These are phyloP conservation scores for Amylocarpus encephaloides DNA, from an alignment of 2,329 filamentous ascomycete species.

Conservation along the genomic window DNA sequence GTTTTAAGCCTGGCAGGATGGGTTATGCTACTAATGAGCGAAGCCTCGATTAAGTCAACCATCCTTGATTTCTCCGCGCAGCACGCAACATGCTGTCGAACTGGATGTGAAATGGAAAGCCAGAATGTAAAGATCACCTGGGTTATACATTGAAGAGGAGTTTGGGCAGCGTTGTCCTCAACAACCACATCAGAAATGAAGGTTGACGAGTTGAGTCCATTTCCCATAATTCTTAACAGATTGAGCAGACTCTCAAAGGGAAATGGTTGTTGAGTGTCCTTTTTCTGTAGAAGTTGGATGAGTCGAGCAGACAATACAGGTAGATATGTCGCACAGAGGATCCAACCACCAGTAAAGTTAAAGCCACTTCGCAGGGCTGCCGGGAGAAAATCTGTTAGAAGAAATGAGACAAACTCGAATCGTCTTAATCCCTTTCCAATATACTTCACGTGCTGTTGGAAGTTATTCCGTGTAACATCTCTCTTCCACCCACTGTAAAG, in stretches of 20 bases:
- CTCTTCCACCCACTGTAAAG: constrained; percentile 26
- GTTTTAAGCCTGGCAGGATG: not conserved
- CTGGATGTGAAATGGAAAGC: constrained; percentile 17
- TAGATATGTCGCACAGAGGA: constrained; percentile 23
- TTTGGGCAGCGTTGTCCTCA: constrained; percentile 8
- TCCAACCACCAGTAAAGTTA: constrained; percentile 17
- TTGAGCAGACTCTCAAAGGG: constrained; percentile 17
- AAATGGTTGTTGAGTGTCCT: constrained; percentile 2
- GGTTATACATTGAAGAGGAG: constrained; percentile 12
- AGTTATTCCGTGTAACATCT: constrained; percentile 13
- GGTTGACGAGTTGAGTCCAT: constrained; percentile 11
- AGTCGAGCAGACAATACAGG: constrained; percentile 15
- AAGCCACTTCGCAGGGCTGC: constrained; percentile 24
- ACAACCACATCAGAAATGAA: not conserved
- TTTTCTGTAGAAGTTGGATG: constrained; percentile 7
- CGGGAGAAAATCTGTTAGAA: constrained; percentile 24
- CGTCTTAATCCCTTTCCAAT: constrained; percentile 20
- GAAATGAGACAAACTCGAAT: constrained; percentile 22
- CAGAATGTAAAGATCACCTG: constrained; percentile 19
- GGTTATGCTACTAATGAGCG: constrained; percentile 14
- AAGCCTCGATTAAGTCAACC: constrained; percentile 10
- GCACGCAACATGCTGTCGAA: constrained; percentile 13
- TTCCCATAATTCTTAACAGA: constrained; percentile 22
- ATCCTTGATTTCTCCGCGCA: constrained; percentile 1
- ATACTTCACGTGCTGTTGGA: constrained; percentile 14